Evolutionary conservation across 352 stramenopile species (phyloP).

Genomic region (Pythium aquatile): DNA sequence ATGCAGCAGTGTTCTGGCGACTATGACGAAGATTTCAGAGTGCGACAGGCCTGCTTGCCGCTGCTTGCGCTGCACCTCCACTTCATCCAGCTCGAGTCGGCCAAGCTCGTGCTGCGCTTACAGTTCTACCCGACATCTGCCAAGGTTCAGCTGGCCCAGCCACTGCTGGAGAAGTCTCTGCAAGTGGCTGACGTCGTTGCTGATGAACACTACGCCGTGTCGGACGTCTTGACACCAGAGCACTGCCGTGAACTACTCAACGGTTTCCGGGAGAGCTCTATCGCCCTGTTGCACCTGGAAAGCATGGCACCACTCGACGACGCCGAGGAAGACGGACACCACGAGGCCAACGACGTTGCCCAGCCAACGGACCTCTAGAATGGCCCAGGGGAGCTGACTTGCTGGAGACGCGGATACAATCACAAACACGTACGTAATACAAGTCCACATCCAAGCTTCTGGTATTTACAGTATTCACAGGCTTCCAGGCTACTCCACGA

Average conservation of each 20-base stretch:
- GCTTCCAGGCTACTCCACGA: neutral
- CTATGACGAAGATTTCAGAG: constrained; percentile 37
- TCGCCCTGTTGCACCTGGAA: constrained; percentile 60
- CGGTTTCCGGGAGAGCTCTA: constrained; percentile 64
- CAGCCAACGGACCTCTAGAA: constrained; percentile 10
- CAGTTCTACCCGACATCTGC: constrained; percentile 56
- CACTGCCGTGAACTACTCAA: constrained; percentile 70
- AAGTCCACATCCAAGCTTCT: neutral
- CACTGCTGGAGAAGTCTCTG: constrained; percentile 71
- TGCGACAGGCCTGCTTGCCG: constrained; percentile 63
- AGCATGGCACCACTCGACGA: constrained; percentile 20
- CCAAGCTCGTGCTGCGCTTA: constrained; percentile 68
- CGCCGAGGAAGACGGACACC: constrained; percentile 10
- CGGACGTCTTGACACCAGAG: constrained; percentile 51
- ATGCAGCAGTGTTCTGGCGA: constrained; percentile 50
- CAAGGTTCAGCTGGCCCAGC: constrained; percentile 52
- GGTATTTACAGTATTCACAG: neutral
- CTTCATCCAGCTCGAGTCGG: constrained; percentile 75
- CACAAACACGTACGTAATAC: constrained; percentile 1
- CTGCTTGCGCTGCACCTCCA: constrained; percentile 71
- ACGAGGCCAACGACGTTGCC: constrained; percentile 1
- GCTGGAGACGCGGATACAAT: neutral
- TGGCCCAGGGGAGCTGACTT: neutral
- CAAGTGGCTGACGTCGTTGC: constrained; percentile 76
- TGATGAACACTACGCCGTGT: constrained; percentile 74